These are phyloP conservation scores for Pseudocercospora fuligena DNA, from an alignment of 2,329 filamentous ascomycete genomes.

Conservation along the genomic window DNA sequence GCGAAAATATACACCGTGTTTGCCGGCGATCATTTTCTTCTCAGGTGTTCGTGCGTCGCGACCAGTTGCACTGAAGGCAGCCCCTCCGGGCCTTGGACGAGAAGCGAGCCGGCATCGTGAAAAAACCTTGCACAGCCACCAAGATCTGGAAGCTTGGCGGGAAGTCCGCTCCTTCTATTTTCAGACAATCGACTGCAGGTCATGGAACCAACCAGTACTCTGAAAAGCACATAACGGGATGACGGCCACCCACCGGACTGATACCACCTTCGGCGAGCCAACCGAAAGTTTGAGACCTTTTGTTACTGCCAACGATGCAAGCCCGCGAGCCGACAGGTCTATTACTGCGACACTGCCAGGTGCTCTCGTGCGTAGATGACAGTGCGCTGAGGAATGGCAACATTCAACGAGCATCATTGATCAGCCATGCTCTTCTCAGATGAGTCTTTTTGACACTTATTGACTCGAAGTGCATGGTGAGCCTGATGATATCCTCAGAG, in stretches of 20 bases:
- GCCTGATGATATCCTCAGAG: too few species aligned
- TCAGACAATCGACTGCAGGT: not conserved
- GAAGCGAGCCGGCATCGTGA: not conserved
- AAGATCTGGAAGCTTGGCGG: constrained; percentile 11
- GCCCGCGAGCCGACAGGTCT: too few species aligned
- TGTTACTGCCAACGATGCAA: too few species aligned
- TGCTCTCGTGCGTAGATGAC: too few species aligned
- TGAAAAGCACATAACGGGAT: not conserved
- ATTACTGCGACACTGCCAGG: too few species aligned
- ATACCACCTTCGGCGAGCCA: constrained; percentile 2
- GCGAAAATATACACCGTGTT: constrained; percentile 14
- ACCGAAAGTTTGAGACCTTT: not conserved
- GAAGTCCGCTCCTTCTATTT: constrained; percentile 6
- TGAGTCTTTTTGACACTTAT: too few species aligned
- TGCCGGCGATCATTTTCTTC: not conserved
- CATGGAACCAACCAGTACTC: constrained; percentile 1
- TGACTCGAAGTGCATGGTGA: too few species aligned
- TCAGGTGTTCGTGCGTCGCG: constrained; percentile 3
- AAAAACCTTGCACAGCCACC: constrained; percentile 10
- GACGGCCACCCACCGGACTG: not conserved
- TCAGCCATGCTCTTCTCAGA: too few species aligned
- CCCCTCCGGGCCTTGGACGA: not conserved
- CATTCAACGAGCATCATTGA: too few species aligned
- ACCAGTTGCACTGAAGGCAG: not conserved
- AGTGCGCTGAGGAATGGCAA: too few species aligned